Base-by-base conservation (phyloP, 2,329 filamentous ascomycete genomes). In the Sclerotinia subarctica region DNA sequence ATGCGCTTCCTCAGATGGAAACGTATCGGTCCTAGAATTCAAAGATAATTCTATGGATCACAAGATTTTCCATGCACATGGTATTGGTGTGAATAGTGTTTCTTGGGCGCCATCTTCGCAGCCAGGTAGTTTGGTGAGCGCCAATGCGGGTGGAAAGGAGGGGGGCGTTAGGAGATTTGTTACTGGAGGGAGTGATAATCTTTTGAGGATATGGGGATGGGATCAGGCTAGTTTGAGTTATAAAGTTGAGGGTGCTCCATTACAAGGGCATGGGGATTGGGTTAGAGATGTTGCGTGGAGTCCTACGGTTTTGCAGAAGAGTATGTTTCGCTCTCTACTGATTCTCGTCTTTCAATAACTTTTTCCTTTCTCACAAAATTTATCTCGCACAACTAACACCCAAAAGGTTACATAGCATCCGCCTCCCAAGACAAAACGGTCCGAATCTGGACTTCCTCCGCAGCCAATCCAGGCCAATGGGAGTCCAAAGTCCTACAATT, bases 211-310 rank as follows among this genome's bases (percentile, higher is more conserved):
- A 72, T 99, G 95, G 95, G 86, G 89, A 54, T 97, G 88, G 75
- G 92, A 91, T 79, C 74, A 82, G 26, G 82, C 85, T n/a, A 81
- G 82, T 8, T 83, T 88, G 77, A 81, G 79, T 38, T 91, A 89
- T 79, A 86, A 85, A 78, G 82, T 84, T 74, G 87, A 89, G 78
- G 78, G 84, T 32, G 85, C 86, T 72, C 81, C 90, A 15, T 83
- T 99, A 72, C 81, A 84, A 1, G 95, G 95, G 71, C 95, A 99
- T 81, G 86, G 88, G 7, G 95, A 98, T 82, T 99, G 95, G 95
- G 95, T 99, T 67, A 89, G 95, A 72, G 95, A 99, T 79, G 95
- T 99, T 17, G 92, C 94, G 19, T 99, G 95, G 95, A 94, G 91
- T 62, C 95, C 95, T 15, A 97, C 93, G 32, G 92, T 98, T 67